Evolutionary conservation across 352 stramenopile species (phyloP).

Genomic region (Pythium folliculosum): DNA sequence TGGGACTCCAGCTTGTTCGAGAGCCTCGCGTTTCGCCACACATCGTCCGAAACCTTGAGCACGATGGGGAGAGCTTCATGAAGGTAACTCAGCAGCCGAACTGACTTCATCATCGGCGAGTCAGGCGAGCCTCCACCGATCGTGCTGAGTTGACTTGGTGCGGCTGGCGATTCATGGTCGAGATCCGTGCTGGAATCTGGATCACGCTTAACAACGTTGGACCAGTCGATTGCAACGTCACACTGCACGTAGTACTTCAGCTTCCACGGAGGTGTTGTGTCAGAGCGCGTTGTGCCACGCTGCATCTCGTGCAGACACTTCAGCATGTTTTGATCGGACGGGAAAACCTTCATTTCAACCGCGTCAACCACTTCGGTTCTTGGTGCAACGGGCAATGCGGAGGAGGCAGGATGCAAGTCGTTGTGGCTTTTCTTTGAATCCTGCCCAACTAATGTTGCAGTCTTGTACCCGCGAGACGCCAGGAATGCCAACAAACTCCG

Average conservation of each 20-base stretch:
- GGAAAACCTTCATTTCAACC: slow-evolving; percentile 34
- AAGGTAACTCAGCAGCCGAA: slow-evolving; percentile 62
- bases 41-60: slow-evolving; percentile 28
- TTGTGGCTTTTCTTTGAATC: slow-evolving; percentile 19
- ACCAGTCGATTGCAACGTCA: slow-evolving; percentile 72
- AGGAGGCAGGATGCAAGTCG: neutral
- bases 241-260: slow-evolving; percentile 72
- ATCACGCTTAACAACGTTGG: slow-evolving; percentile 5
- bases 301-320: slow-evolving; percentile 72
- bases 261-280: slow-evolving; percentile 59
- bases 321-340: slow-evolving; percentile 74
- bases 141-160: neutral
- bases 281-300: slow-evolving; percentile 14
- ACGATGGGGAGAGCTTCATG: slow-evolving; percentile 38
- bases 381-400: neutral
- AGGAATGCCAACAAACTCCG: slow-evolving; percentile 19
- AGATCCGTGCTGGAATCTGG: neutral
- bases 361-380: neutral
- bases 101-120: slow-evolving; percentile 30
- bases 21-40: slow-evolving; percentile 73
- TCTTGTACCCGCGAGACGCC: slow-evolving; percentile 7
- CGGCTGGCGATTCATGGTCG: neutral
- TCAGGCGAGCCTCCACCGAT: slow-evolving; percentile 9
- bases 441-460: slow-evolving; percentile 16
- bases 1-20: slow-evolving; percentile 82